Evolutionary conservation across 345 rosid genomes (phyloP), one percentile per base, ranked within the genome.

Genomic region (Salix udensis): DNA sequence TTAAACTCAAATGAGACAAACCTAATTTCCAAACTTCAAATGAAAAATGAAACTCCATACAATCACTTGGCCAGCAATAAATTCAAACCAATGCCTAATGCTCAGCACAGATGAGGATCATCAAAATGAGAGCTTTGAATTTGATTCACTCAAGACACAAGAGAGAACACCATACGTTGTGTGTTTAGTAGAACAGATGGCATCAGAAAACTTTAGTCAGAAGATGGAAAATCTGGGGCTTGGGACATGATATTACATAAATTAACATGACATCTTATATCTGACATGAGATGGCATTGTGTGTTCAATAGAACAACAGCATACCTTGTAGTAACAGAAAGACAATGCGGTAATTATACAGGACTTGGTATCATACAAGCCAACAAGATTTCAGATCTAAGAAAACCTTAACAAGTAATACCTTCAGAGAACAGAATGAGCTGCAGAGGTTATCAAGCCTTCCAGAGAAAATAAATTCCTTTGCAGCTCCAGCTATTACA

Each of bases 401-500:
- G 34, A 21, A 52, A 78, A 4, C 67, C 48, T 5, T 70, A 44
- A 3, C n/a, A 26, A 15, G 11, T 4, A 62, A 26, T 85, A 96
- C 99, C 97, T 90, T 86, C 34, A 96, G 82, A 79, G 98, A 92
- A 85, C 98, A 92, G 88, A 90, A 96, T 74, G 97, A 92, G 91
- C 88, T 91, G 95, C 99, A 96, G 61, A 96, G 98, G 80, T 96
- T 96, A 83, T 96, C 99, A 14, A 94, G 98, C 84, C 99, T 90
- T 84, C 99, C 99, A 0, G 98, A 92, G 82, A 88, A 96, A 78
- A 96, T 66, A 76, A 96, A 96, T 83, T 96, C 97, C 83, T 93
- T 92, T 42, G 88, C 75, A 78, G 92, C 97, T 83, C 98, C 98
- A 53, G 82, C 99, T 61, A 90, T 84, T 77, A 86, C 68, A 84